Evolutionary conservation across 177 flowering plant species (phyloP).

Genomic region (Vitis hybrid): DNA sequence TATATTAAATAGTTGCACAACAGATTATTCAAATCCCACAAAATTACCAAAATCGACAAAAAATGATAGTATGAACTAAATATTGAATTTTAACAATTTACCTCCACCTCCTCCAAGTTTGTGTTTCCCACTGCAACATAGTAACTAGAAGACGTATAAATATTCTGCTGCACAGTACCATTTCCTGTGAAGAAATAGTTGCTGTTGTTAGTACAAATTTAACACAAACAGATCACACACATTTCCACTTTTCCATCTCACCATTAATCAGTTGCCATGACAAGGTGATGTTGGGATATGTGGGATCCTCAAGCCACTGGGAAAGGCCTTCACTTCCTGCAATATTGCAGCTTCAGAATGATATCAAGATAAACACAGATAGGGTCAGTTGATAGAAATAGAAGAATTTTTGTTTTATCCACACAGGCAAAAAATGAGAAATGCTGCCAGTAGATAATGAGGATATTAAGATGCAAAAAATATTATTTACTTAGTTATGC

Average conservation of each 20-base stretch:
- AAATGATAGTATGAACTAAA: not conserved
- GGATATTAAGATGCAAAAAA: too few relatives aligned
- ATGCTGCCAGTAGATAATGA: too few relatives aligned
- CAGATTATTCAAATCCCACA: not conserved
- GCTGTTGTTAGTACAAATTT: not conserved
- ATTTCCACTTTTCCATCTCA: slow-evolving; percentile 13
- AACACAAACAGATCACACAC: not conserved
- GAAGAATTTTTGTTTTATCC: not conserved
- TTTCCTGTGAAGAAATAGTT: slow-evolving; percentile 22
- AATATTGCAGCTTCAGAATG: slow-evolving; percentile 4
- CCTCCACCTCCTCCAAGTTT: slow-evolving; percentile 33
- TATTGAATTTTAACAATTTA: slow-evolving; percentile 5
- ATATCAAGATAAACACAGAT: not conserved
- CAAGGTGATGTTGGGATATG: slow-evolving; percentile 41
- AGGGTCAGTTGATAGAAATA: not conserved
- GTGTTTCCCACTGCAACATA: slow-evolving; percentile 43
- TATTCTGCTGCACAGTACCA: slow-evolving; percentile 26
- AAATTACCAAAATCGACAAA: not conserved
- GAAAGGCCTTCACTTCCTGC: slow-evolving; percentile 42
- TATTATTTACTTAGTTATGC: too few relatives aligned
- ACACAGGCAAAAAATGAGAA: not conserved
- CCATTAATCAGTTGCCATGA: slow-evolving; percentile 48
- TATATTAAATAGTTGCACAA: not conserved
- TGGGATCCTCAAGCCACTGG: slow-evolving; percentile 39
- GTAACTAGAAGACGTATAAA: slow-evolving; percentile 31